phyloP scores from a whole-genome alignment of 2,329 filamentous ascomycete genomes.

The Chaetomiaceae sp. region DNA sequence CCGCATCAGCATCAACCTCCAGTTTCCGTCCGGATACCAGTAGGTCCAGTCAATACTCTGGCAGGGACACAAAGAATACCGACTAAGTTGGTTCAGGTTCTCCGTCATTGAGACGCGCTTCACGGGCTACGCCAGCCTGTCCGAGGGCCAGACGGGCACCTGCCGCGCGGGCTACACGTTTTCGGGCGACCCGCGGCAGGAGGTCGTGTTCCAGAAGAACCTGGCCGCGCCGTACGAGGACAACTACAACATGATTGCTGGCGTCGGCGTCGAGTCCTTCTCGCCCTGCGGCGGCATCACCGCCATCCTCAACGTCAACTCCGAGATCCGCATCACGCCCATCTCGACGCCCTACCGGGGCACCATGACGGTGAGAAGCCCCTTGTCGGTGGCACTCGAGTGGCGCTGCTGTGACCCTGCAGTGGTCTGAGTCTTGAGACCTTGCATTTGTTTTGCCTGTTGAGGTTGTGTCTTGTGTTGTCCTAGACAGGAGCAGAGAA shows the following conservation, averaged over 20 bases:
- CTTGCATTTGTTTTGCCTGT: neutral
- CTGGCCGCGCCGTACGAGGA: conserved; percentile 27
- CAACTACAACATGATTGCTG: conserved; percentile 29
- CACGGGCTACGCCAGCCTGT: conserved; percentile 27
- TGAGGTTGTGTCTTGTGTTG: neutral
- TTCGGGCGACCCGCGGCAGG: conserved; percentile 25
- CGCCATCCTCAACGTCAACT: conserved; percentile 30
- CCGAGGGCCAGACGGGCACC: conserved; percentile 26
- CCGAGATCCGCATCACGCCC: conserved; percentile 28
- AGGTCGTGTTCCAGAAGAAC: conserved; percentile 30
- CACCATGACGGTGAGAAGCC: conserved; percentile 27
- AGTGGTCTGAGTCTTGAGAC: neutral
- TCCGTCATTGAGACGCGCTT: conserved; percentile 30
- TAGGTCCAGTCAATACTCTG: conserved; percentile 13
- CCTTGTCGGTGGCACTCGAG: conserved; percentile 9
- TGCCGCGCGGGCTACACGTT: conserved; percentile 30
- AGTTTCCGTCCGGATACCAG: conserved; percentile 27
- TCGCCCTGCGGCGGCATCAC: conserved; percentile 25
- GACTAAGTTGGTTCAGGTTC: conserved; percentile 16
- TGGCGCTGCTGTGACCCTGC: conserved; percentile 19
- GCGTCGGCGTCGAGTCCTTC: conserved; percentile 27
- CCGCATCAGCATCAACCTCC: conserved; percentile 28
- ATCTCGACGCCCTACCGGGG: conserved; percentile 25
- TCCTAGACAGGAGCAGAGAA: neutral
- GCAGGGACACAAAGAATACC: neutral